Evolutionary conservation across 1,284 basidiomycete genomes (phyloP).

Genomic region (Boletellus deceptivus): DNA sequence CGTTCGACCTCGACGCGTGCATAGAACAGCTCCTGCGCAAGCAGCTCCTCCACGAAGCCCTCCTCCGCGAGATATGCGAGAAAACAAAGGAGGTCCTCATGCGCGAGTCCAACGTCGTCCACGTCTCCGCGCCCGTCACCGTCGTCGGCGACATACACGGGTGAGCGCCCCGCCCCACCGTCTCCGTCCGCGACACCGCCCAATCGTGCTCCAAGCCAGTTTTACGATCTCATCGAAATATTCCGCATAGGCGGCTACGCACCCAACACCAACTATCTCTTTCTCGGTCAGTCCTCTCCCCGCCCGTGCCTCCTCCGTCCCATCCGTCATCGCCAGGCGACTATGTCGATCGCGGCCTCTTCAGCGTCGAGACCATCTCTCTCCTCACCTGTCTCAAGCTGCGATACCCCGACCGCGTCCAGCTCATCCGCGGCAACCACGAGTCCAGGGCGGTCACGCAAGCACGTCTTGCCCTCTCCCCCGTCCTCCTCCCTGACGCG

Average conservation of each 20-base stretch:
- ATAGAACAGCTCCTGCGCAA: constrained; percentile 89
- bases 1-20: constrained; percentile 94
- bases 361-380: constrained; percentile 98
- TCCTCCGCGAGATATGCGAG: constrained; percentile 95
- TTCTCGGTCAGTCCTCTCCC: constrained; percentile 67
- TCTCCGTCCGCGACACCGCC: constrained; percentile 14
- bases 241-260: constrained; percentile 98
- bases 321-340: constrained; percentile 60
- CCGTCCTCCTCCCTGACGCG: constrained; percentile 14
- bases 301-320: background rate
- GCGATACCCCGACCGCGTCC: constrained; percentile 95
- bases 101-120: constrained; percentile 98
- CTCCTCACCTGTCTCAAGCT: constrained; percentile 96
- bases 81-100: constrained; percentile 99
- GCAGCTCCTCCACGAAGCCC: constrained; percentile 88
- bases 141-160: constrained; percentile 99
- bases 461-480: constrained; percentile 45
- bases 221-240: constrained; percentile 99
- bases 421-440: constrained; percentile 97
- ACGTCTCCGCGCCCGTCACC: constrained; percentile 96
- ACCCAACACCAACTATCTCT: constrained; percentile 96
- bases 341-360: constrained; percentile 96
- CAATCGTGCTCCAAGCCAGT: constrained; percentile 70
- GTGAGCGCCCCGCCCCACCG: constrained; percentile 50
- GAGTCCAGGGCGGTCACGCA: constrained; percentile 98